Evolutionary conservation across 116 monocot genomes (phyloP), one percentile per base, ranked within the genome.

Genomic region (Trichopus zeylanicus): DNA sequence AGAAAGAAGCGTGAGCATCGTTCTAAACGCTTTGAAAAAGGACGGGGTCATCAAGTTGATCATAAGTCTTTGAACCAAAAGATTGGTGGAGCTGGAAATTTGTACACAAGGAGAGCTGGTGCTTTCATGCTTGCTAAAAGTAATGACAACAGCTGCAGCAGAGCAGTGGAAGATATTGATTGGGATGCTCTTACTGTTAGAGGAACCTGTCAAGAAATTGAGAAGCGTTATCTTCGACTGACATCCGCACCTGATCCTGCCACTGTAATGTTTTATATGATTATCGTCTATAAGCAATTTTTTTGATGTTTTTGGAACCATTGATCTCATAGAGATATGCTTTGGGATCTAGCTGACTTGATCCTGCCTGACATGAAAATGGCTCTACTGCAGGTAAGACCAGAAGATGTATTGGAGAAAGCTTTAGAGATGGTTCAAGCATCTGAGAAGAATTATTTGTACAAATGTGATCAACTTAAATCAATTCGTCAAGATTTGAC

Each of bases 401-500:
- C 87, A 51, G 97, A 91, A 80, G 91, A 87, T 38, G 72, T 97
- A 34, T 70, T 97, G 59, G 91, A 91, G 66, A 87, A 80, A 65
- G 91, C 97, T 65, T 72, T 97, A 13, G 33, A 64, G 33, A 84
- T 97, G 91, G 87, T 97, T 73, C 79, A 79, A 60, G 77, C 67
- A 57, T 81, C 82, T 63, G 72, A 61, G 60, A 97, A 82, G 75
- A 91, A 91, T 62, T 97, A 97, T 56, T 65, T 84, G 28, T 97
- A 87, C 68, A 97, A 91, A 79, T 97, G 97, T 57, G 91, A 91
- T 71, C 97, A 97, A 70, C 79, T 97, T n/a, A 97, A 97, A 70
- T 97, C 97, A 32, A 87, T 97, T 60, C 83, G 97, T 15, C 97
- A 97, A 68, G 97, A 97, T 62, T 61, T 97, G 30, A 97, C 97